These are phyloP conservation scores for Byssothecium circinans DNA, from an alignment of 2,329 filamentous ascomycete species.

Conservation along the genomic window DNA sequence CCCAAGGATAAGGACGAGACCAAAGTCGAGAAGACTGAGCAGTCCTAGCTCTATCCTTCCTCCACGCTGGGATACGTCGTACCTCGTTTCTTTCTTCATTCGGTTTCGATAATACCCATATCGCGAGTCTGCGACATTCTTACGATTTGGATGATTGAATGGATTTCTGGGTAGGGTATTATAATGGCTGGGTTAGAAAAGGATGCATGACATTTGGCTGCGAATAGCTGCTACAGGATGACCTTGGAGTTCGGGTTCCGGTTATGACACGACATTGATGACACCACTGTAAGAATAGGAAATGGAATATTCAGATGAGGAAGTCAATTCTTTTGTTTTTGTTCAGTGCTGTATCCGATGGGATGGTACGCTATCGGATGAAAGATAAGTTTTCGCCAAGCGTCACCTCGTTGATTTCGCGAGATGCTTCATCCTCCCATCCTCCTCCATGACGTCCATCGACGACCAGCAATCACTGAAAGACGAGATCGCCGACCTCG, in stretches of 20 bases:
- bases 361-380: background rate
- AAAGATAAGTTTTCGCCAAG: background rate
- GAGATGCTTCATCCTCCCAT: constrained; percentile 7
- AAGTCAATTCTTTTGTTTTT: background rate
- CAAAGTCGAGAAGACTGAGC: background rate
- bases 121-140: background rate
- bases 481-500: constrained; percentile 62
- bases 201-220: background rate
- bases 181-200: background rate
- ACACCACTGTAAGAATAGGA: constrained; percentile 10
- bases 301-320: background rate
- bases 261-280: constrained; percentile 3
- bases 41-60: background rate
- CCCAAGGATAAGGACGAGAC: constrained; percentile 31
- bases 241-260: constrained; percentile 2
- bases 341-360: background rate
- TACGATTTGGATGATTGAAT: background rate
- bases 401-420: background rate
- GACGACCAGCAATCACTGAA: constrained; percentile 33
- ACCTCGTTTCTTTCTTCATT: background rate
- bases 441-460: constrained; percentile 29
- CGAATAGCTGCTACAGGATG: too few relatives aligned
- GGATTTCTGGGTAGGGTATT: background rate
- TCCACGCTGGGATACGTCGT: background rate
- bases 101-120: background rate